Percentiles rank a stretch among this genome's conserved stretches.
Evolutionary conservation across 2,329 filamentous ascomycete genomes (phyloP).

Genomic region (Hypomyces rosellus): DNA sequence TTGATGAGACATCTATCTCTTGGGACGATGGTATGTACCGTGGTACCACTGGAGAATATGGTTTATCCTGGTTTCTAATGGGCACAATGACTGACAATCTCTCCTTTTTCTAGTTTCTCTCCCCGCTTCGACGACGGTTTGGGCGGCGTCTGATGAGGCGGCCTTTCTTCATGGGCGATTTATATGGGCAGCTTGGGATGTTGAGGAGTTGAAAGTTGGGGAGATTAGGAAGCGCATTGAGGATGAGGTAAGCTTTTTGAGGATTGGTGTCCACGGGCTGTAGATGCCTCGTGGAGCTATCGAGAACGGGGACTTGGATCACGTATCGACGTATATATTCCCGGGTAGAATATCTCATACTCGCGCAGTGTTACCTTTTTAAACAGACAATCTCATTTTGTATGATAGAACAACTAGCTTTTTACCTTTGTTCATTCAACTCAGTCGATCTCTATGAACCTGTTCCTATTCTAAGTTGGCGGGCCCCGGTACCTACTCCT

Average conservation of each 20-base stretch:
- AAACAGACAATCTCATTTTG: no score
- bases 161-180: constrained; percentile 38
- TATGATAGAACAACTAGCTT: no score
- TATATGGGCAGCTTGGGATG: constrained; percentile 43
- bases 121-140: constrained; percentile 33
- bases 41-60: no score
- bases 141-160: constrained; percentile 33
- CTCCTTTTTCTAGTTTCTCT: constrained; percentile 17
- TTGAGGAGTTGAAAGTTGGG: constrained; percentile 34
- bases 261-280: constrained; percentile 6
- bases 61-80: not conserved
- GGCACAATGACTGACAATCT: not conserved
- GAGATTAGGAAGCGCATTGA: constrained; percentile 10
- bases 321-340: no score
- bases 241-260: constrained; percentile 1
- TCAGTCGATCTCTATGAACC: no score
- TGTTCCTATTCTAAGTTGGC: no score
- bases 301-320: no score
- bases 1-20: not conserved
- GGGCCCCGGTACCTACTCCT: no score
- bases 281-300: not conserved
- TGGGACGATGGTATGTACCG: constrained; percentile 6
- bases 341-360: no score
- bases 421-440: no score
- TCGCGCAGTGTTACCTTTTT: no score